These are phyloP conservation scores for Aquilaria sinensis DNA, from an alignment of 345 rosid genomes.

Conservation along the genomic window DNA sequence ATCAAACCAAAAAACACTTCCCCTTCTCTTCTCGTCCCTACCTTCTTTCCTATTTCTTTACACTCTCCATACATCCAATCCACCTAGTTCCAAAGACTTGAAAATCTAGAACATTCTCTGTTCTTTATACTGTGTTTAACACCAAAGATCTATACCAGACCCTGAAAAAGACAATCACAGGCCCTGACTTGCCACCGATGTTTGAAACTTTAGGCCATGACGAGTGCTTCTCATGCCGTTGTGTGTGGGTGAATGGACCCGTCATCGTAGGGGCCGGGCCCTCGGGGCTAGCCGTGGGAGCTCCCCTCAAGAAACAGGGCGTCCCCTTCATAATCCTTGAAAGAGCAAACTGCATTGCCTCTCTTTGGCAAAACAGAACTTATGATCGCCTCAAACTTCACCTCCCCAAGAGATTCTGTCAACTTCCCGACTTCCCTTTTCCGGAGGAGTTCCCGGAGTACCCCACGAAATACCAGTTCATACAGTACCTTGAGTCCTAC, in stretches of 20 bases:
- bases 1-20: background rate
- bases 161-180: slow-evolving; percentile 12
- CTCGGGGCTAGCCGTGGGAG: slow-evolving; percentile 60
- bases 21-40: slow-evolving; percentile 8
- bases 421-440: slow-evolving; percentile 47
- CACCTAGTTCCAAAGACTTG: too few relatives aligned
- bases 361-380: slow-evolving; percentile 72
- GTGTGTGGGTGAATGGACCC: slow-evolving; percentile 75
- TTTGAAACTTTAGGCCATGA: slow-evolving; percentile 21
- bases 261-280: slow-evolving; percentile 84
- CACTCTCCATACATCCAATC: background rate
- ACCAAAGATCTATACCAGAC: too few relatives aligned
- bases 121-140: too few relatives aligned
- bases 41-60: background rate
- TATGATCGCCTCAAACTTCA: slow-evolving; percentile 78
- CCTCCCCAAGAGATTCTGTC: slow-evolving; percentile 74
- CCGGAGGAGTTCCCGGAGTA: slow-evolving; percentile 64
- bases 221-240: slow-evolving; percentile 37
- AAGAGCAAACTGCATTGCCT: slow-evolving; percentile 66
- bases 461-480: slow-evolving; percentile 64
- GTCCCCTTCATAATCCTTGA: slow-evolving; percentile 70
- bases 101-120: too few relatives aligned
- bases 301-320: slow-evolving; percentile 51
- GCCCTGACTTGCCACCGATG: slow-evolving; percentile 36
- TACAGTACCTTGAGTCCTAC: slow-evolving; percentile 53